These are phyloP conservation scores for Arthrobotrys iridis DNA, from an alignment of 2,329 filamentous ascomycete species.

Conservation along the genomic window DNA sequence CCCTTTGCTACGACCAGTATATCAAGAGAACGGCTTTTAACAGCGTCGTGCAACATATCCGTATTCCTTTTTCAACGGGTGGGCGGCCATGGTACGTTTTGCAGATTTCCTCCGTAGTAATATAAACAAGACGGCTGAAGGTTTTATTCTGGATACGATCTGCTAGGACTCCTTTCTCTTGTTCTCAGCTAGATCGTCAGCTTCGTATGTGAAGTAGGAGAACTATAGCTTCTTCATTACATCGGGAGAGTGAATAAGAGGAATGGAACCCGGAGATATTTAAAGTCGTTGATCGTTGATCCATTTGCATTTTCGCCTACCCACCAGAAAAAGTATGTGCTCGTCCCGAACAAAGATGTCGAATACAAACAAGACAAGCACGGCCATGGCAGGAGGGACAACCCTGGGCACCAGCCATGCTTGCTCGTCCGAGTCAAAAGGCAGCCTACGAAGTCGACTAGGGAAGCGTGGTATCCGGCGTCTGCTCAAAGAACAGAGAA, in stretches of 20 bases:
- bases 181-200: slow-evolving; percentile 46
- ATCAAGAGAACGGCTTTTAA: slow-evolving; percentile 38
- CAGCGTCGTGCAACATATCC: slow-evolving; percentile 53
- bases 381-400: slow-evolving; percentile 31
- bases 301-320: slow-evolving; percentile 30
- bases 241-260: slow-evolving; percentile 34
- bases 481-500: slow-evolving; percentile 22
- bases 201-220: slow-evolving; percentile 45
- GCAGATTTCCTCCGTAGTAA: slow-evolving; percentile 44
- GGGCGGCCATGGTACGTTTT: slow-evolving; percentile 39
- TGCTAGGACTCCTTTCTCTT: slow-evolving; percentile 43
- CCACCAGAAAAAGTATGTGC: slow-evolving; percentile 19
- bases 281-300: slow-evolving; percentile 54
- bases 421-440: slow-evolving; percentile 45
- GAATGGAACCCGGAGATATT: slow-evolving; percentile 54
- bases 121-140: slow-evolving; percentile 51
- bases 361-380: slow-evolving; percentile 36
- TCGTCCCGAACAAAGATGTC: slow-evolving; percentile 31
- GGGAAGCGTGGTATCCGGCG: slow-evolving; percentile 24
- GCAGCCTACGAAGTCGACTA: slow-evolving; percentile 36
- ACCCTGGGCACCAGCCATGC: slow-evolving; percentile 45
- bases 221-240: slow-evolving; percentile 47
- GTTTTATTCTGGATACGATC: slow-evolving; percentile 40
- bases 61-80: slow-evolving; percentile 39
- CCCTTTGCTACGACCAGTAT: slow-evolving; percentile 30